These are phyloP conservation scores for Kockiozyma suomiensis DNA, from an alignment of 805 yeast species.

Conservation along the genomic window DNA sequence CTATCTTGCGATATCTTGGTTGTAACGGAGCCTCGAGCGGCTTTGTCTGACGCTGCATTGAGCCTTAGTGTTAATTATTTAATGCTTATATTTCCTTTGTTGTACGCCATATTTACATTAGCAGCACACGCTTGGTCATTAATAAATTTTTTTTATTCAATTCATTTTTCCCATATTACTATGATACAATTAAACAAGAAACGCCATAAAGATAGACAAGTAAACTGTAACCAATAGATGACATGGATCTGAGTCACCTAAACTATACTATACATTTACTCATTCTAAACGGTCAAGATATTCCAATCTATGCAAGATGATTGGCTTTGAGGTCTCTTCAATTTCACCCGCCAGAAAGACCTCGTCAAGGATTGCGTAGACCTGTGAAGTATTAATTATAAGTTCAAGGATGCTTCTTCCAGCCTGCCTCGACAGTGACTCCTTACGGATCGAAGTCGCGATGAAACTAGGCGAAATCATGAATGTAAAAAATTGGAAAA, in stretches of 20 bases:
- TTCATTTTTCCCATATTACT: neutral
- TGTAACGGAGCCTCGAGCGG: constrained; percentile 8
- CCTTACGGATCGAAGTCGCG: too few relatives aligned
- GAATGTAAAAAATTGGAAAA: neutral
- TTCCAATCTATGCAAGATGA: constrained; percentile 64
- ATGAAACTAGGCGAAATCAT: too few relatives aligned
- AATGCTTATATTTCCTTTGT: too few relatives aligned
- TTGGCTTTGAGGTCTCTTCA: constrained; percentile 76
- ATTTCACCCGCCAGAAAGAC: constrained; percentile 88
- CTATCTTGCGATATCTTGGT: neutral
- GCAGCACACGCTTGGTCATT: too few relatives aligned
- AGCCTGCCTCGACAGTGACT: too few relatives aligned
- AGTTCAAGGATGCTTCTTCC: too few relatives aligned
- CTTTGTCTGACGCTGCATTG: neutral
- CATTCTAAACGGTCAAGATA: constrained; percentile 65
- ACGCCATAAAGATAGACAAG: neutral
- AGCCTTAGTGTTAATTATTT: too few relatives aligned
- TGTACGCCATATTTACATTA: too few relatives aligned
- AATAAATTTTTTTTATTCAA: too few relatives aligned
- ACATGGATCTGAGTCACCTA: too few relatives aligned
- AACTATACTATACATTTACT: too few relatives aligned
- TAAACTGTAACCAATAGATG: neutral
- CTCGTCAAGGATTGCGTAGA: constrained; percentile 82
- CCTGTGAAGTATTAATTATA: constrained; percentile 7
- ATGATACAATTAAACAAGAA: neutral